Evolutionary conservation across 805 yeast genomes (phyloP), one percentile per base, ranked within the genome.

Genomic region (Schizosaccharomyces octosporus): DNA sequence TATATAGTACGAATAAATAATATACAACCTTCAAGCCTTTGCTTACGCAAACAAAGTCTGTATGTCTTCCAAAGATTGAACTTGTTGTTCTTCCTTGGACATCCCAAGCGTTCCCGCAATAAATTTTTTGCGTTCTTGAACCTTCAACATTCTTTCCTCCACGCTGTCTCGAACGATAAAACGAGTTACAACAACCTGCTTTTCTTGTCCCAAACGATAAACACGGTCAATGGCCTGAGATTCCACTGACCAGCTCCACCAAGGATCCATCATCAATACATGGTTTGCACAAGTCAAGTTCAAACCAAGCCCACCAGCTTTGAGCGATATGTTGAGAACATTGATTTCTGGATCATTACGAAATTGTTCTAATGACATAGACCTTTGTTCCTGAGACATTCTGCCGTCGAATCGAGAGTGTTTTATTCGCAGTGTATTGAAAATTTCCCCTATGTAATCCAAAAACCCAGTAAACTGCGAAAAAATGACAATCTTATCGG

Each of bases 261-360:
- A 89, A 0, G 97, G 96, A 67, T 89, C 97, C 87, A 90, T 84
- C 79, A 89, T 77, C 66, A 82, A 87, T 2, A 94, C 97, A 43
- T 79, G 77, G 0, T 86, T 83, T 0, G 97, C 95, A 60, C 83
- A 80, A 0, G 95, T 89, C 63, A 89, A 73, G 68, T 89, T 89
- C 64, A 89, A 74, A 0, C 97, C 97, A 13, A 88, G 95, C 6
- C 97, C 97, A 29, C 97, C 97, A 0, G 96, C 95, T 70, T 87
- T 89, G 64, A 88, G 72, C 6, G 95, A 84, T 21, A 89, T 69
- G 27, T 89, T 72, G 11, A 89, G 69, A 1, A 89, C 77, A 3
- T 78, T 76, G 68, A 62, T 61, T 67, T 66, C 27, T 72, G 69
- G 36, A 68, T 68, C n/a, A 2, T 63, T 59, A 32, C 72, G 72